A percentile compares a stretch with the other conserved stretches of the same genome.
These are phyloP conservation scores for Plectosphaerella sp. DNA, from an alignment of 2,329 filamentous ascomycete genomes.

Conservation along the genomic window DNA sequence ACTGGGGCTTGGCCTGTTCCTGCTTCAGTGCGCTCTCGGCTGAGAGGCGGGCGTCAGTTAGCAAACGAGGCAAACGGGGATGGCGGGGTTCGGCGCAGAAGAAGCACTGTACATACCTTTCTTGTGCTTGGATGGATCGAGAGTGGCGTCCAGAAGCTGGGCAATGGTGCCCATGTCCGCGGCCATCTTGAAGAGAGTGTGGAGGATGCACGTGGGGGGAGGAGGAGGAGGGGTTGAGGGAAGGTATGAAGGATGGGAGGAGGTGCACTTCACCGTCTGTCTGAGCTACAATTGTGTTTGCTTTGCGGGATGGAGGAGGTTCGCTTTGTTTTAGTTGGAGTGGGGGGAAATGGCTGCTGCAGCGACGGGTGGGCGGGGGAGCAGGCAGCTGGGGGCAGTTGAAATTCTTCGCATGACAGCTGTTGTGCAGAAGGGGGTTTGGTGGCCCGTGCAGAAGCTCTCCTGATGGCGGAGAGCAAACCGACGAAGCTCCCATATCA, in stretches of 20 bases:
- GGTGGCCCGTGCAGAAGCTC: too few species aligned
- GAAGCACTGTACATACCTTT: slow-evolving; percentile 57
- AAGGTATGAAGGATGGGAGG: neutral
- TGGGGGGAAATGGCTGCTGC: too few species aligned
- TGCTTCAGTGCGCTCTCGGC: slow-evolving; percentile 76
- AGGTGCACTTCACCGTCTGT: neutral
- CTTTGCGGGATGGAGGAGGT: neutral
- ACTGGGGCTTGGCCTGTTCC: slow-evolving; percentile 79
- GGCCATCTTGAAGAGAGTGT: slow-evolving; percentile 41
- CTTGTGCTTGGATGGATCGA: slow-evolving; percentile 83
- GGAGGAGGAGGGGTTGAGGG: neutral
- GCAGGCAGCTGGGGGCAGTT: too few species aligned
- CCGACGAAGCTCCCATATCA: too few species aligned
- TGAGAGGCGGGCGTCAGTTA: slow-evolving; percentile 38
- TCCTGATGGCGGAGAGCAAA: too few species aligned
- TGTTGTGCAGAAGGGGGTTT: too few species aligned
- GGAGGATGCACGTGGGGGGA: neutral
- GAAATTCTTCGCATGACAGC: too few species aligned
- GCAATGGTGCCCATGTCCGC: slow-evolving; percentile 59
- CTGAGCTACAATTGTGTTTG: neutral
- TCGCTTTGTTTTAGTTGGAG: too few species aligned
- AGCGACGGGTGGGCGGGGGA: too few species aligned
- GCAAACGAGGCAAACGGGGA: slow-evolving; percentile 19
- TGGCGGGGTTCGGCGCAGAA: slow-evolving; percentile 18
- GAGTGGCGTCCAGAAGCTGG: slow-evolving; percentile 82